Conservation (phyloP, 345 rosid species). For the Rhizophora mangle region DNA sequence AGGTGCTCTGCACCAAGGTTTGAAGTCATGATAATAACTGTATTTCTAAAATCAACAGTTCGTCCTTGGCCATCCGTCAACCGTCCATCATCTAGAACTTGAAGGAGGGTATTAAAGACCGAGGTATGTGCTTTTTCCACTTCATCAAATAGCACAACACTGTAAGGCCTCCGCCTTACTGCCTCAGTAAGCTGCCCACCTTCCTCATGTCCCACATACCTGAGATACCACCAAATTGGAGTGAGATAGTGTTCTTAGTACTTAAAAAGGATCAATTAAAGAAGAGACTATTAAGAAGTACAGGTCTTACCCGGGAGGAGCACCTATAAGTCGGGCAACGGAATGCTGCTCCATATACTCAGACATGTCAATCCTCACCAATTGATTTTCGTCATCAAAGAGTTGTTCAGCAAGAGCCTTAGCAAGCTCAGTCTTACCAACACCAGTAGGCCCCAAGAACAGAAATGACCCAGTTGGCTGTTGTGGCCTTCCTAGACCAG, state of each 20-base stretch:
- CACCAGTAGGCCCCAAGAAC: constrained; percentile 95
- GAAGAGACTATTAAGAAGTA: not conserved
- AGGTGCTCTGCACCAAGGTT: constrained; percentile 92
- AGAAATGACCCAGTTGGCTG: constrained; percentile 94
- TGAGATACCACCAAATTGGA: constrained; percentile 8
- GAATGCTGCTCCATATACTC: constrained; percentile 93
- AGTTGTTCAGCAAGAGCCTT: constrained; percentile 96
- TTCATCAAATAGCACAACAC: constrained; percentile 81
- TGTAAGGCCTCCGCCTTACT: constrained; percentile 82
- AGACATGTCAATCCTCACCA: constrained; percentile 80
- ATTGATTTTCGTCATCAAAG: constrained; percentile 71
- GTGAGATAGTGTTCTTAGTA: not conserved
- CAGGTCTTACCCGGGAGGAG: constrained; percentile 71
- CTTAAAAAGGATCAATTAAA: not conserved
- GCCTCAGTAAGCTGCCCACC: constrained; percentile 95
- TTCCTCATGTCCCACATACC: constrained; percentile 94
- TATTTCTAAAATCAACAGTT: constrained; percentile 74
- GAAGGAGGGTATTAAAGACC: constrained; percentile 88
- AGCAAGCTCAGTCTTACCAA: constrained; percentile 88
- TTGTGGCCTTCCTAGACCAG: constrained; percentile 90
- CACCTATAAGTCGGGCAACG: constrained; percentile 69
- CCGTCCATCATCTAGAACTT: constrained; percentile 88
- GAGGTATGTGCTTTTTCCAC: constrained; percentile 93
- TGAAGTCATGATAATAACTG: constrained; percentile 89
- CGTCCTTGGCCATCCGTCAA: constrained; percentile 93